phyloP scores from a whole-genome alignment of 495 filamentous ascomycete species.

The Penicillium subrubescens region DNA sequence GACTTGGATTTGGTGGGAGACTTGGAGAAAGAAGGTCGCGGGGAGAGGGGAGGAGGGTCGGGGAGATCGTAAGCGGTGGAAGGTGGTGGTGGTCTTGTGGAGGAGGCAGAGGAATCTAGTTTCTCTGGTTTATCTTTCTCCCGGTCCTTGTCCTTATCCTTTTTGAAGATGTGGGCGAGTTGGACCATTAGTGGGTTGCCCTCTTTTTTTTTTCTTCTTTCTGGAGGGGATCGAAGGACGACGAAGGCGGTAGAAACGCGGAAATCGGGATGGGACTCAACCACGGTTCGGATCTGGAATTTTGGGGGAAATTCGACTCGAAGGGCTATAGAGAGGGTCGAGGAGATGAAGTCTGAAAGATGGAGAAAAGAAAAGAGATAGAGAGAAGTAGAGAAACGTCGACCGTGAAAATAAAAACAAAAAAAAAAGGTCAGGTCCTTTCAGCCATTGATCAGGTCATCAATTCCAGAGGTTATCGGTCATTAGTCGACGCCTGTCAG shows the following conservation, averaged over 20 bases:
- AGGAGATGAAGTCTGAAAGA: background rate
- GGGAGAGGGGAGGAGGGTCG: slow-evolving; percentile 21
- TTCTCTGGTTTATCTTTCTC: slow-evolving; percentile 12
- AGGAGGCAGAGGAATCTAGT: background rate
- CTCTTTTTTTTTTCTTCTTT: slow-evolving; percentile 30
- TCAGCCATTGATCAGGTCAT: slow-evolving; percentile 8
- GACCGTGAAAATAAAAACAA: background rate
- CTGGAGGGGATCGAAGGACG: slow-evolving; percentile 41
- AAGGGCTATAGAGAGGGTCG: background rate
- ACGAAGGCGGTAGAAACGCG: slow-evolving; percentile 52
- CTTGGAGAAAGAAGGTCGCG: slow-evolving; percentile 26
- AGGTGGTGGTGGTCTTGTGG: background rate
- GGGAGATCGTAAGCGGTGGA: slow-evolving; percentile 3
- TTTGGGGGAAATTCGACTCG: background rate
- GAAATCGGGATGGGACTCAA: slow-evolving; percentile 5
- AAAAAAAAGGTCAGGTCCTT: background rate
- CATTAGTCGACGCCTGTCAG: background rate
- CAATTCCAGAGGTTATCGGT: background rate
- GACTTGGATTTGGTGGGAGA: slow-evolving; percentile 27
- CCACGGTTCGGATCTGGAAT: slow-evolving; percentile 7
- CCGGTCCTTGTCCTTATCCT: slow-evolving; percentile 33
- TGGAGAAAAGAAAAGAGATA: background rate
- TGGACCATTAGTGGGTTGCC: slow-evolving; percentile 32
- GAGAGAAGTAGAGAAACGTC: background rate
- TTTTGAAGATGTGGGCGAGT: slow-evolving; percentile 44